A percentile compares a stretch with the other conserved stretches of the same genome.
Conservation (phyloP, 1,284 basidiomycete species). For the Stereum hirsutum region DNA sequence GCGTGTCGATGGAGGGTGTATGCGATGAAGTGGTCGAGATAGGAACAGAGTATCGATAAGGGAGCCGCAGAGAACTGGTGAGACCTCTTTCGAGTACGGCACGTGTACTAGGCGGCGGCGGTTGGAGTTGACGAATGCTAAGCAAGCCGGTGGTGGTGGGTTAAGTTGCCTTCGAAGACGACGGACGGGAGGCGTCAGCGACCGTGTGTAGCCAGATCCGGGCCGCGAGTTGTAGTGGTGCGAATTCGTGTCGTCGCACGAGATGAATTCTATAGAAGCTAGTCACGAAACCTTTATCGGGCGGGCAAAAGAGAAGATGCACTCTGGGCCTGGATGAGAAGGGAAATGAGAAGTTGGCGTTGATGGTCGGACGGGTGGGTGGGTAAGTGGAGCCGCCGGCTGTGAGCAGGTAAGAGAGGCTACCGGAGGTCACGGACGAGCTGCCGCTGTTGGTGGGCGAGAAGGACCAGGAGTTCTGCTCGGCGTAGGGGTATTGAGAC, state of each 20-base stretch:
- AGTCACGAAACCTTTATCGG: conserved; percentile 73
- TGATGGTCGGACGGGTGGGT: conserved; percentile 41
- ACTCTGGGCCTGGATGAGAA: conserved; percentile 63
- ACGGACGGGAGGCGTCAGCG: conserved; percentile 39
- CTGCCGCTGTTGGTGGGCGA: conserved; percentile 41
- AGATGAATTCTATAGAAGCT: conserved; percentile 70
- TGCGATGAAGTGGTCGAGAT: too few relatives aligned
- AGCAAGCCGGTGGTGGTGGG: conserved; percentile 31
- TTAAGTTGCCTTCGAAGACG: conserved; percentile 52
- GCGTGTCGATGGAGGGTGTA: too few relatives aligned
- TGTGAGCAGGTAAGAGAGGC: conserved; percentile 72
- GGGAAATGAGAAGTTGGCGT: conserved; percentile 54
- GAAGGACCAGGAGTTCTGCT: conserved; percentile 51
- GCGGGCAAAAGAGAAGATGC: conserved; percentile 67
- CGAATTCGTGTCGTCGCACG: conserved; percentile 47
- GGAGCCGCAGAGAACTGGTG: too few relatives aligned
- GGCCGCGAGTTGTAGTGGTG: conserved; percentile 53
- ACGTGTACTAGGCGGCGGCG: too few relatives aligned
- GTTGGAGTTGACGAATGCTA: conserved; percentile 61
- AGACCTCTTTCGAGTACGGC: too few relatives aligned
- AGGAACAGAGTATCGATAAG: too few relatives aligned
- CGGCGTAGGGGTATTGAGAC: conserved; percentile 52
- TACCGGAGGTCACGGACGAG: conserved; percentile 56
- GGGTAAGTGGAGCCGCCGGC: conserved; percentile 53
- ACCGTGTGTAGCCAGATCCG: conserved; percentile 59